These are phyloP conservation scores for Cordyceps javanica DNA, from an alignment of 2,329 filamentous ascomycete species.

Conservation along the genomic window DNA sequence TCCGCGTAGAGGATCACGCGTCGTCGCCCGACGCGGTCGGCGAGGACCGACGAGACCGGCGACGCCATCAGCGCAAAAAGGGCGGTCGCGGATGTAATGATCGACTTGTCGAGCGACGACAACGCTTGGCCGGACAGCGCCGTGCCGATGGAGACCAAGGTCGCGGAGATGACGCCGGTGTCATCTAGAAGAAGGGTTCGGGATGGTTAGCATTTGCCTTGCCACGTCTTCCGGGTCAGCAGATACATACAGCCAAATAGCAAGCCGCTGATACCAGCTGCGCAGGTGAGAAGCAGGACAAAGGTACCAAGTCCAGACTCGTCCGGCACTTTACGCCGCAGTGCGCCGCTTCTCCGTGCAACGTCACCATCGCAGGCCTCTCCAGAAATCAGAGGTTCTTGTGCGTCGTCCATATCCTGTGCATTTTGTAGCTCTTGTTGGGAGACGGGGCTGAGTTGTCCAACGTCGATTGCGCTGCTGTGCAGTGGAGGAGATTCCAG, in stretches of 20 bases:
- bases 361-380: conserved; percentile 24
- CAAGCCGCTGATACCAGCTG: conserved; percentile 61
- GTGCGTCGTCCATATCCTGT: conserved; percentile 28
- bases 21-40: conserved; percentile 55
- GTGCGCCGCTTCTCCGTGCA: conserved; percentile 23
- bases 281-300: conserved; percentile 56
- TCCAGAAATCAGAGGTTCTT: conserved; percentile 33
- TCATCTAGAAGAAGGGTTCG: conserved; percentile 41
- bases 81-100: conserved; percentile 64
- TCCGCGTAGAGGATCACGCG: conserved; percentile 59
- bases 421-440: neutral
- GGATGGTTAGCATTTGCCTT: neutral
- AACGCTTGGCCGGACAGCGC: conserved; percentile 52
- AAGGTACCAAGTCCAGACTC: conserved; percentile 40
- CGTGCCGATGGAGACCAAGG: conserved; percentile 56
- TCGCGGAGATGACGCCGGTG: conserved; percentile 63
- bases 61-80: conserved; percentile 60
- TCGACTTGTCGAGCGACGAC: conserved; percentile 59
- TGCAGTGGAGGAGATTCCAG: neutral
- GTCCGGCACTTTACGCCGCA: conserved; percentile 22
- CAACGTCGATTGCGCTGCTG: neutral
- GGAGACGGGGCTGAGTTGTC: neutral
- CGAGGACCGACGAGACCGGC: conserved; percentile 58
- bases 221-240: neutral
- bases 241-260: conserved; percentile 57